Percentiles rank a stretch among this genome's conserved stretches.
phyloP scores from a whole-genome alignment of 345 rosid genomes.

The Conringia planisiliqua region DNA sequence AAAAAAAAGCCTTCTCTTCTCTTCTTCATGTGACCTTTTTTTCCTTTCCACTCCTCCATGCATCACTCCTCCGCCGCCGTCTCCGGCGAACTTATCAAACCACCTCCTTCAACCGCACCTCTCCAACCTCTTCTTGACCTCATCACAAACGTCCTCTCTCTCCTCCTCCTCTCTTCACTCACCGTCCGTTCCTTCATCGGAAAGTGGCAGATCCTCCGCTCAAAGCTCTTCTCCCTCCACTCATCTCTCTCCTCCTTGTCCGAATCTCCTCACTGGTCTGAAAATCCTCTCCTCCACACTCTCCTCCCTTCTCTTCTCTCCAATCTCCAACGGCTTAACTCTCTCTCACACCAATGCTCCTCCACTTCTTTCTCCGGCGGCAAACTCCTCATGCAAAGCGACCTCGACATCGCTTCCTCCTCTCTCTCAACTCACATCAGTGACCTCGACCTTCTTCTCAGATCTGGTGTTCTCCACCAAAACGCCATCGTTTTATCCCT shows the following conservation, averaged over 20 bases:
- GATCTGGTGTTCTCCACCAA: slow-evolving; percentile 77
- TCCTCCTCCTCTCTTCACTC: slow-evolving; percentile 58
- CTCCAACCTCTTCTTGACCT: slow-evolving; percentile 62
- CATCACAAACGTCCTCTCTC: slow-evolving; percentile 55
- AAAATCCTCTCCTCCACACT: slow-evolving; percentile 67
- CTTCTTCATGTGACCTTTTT: slow-evolving; percentile 17
- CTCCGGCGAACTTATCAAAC: slow-evolving; percentile 19
- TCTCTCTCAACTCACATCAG: slow-evolving; percentile 55
- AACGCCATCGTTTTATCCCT: slow-evolving; percentile 70
- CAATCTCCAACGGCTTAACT: slow-evolving; percentile 66
- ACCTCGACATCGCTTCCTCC: slow-evolving; percentile 74
- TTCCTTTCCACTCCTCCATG: slow-evolving; percentile 30
- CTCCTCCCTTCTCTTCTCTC: slow-evolving; percentile 68
- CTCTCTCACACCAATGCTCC: slow-evolving; percentile 60
- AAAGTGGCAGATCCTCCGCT: slow-evolving; percentile 68
- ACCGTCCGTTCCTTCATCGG: slow-evolving; percentile 61
- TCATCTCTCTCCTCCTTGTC: slow-evolving; percentile 55
- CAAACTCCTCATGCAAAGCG: slow-evolving; percentile 82
- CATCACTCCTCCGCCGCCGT: slow-evolving; percentile 38
- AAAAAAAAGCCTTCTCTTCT: background rate
- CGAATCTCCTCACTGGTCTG: slow-evolving; percentile 67
- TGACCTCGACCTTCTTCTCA: slow-evolving; percentile 70
- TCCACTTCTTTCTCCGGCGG: slow-evolving; percentile 56
- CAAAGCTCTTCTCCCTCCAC: slow-evolving; percentile 55
- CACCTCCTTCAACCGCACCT: slow-evolving; percentile 36